phyloP scores from a whole-genome alignment of 495 filamentous ascomycete genomes.

The Neurospora sp. region DNA sequence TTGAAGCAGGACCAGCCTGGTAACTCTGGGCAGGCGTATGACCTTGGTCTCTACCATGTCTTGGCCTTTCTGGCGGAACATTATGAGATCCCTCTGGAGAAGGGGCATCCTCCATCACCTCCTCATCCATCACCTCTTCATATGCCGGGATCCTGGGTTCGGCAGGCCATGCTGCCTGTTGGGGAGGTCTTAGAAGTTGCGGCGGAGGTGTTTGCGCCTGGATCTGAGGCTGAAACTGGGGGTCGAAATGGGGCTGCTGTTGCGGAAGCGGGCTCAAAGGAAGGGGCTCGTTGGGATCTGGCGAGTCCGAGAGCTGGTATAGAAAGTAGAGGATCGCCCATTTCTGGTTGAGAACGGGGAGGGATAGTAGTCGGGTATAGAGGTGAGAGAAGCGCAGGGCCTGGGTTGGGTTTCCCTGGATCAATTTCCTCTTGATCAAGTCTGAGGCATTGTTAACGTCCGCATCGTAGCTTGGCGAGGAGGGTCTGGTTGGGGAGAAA shows the following conservation, averaged over 20 bases:
- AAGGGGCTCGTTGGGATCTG: conserved; percentile 34
- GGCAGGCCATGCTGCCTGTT: neutral
- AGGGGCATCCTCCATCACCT: conserved; percentile 45
- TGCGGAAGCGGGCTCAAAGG: conserved; percentile 22
- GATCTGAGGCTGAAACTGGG: neutral
- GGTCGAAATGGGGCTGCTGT: conserved; percentile 5
- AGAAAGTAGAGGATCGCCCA: conserved; percentile 93
- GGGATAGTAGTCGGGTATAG: conserved; percentile 74
- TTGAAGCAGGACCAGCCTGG: neutral
- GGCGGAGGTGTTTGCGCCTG: neutral
- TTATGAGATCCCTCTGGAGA: conserved; percentile 41
- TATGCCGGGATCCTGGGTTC: conserved; percentile 3
- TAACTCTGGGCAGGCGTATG: conserved; percentile 1
- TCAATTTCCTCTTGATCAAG: conserved; percentile 77
- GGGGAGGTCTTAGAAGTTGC: neutral
- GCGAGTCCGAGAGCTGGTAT: conserved; percentile 63
- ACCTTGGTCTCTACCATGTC: conserved; percentile 14
- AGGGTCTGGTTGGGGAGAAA: neutral
- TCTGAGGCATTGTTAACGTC: conserved; percentile 87
- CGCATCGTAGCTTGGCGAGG: conserved; percentile 9
- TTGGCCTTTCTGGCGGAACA: conserved; percentile 23
- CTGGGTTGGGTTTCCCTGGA: conserved; percentile 70
- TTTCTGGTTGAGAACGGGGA: conserved; percentile 88
- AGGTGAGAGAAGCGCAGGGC: conserved; percentile 82
- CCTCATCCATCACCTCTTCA: conserved; percentile 23